A percentile compares a stretch with the other conserved stretches of the same genome.
Conservation (phyloP, 2,329 filamentous ascomycete species). For the Coniella lustricola region DNA sequence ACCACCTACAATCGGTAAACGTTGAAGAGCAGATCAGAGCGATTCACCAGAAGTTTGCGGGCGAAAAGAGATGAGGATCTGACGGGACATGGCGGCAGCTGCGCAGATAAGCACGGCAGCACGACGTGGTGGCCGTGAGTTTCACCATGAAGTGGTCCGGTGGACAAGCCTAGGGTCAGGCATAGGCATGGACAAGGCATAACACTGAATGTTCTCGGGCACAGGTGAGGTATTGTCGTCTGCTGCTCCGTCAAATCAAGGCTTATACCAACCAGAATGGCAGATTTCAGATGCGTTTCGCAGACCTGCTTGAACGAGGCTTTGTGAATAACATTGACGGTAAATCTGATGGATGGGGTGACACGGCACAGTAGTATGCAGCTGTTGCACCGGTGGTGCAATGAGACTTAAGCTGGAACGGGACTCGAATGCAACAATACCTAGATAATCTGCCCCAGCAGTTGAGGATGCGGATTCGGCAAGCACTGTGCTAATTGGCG, state of each 20-base stretch:
- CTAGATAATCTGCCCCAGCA: no score
- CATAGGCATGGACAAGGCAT: not conserved
- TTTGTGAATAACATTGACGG: no score
- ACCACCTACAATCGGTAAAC: constrained; percentile 61
- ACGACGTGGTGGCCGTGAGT: not conserved
- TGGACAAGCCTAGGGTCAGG: not conserved
- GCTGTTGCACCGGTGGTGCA: no score
- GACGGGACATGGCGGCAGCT: not conserved
- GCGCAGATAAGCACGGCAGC: not conserved
- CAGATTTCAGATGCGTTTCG: constrained; percentile 13
- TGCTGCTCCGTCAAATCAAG: constrained; percentile 7
- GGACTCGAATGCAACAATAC: no score
- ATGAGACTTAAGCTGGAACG: no score
- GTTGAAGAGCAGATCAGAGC: constrained; percentile 78
- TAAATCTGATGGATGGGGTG: no score
- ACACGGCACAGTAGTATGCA: no score
- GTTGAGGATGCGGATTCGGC: no score
- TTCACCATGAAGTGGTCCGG: not conserved
- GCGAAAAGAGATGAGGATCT: constrained; percentile 24
- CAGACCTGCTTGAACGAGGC: no score
- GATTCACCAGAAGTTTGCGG: constrained; percentile 49
- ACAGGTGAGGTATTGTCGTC: constrained; percentile 11
- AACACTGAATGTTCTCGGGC: not conserved
- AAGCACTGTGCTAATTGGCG: no score
- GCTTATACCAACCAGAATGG: constrained; percentile 17